phyloP scores from a whole-genome alignment of 345 rosid genomes.

The Rhodamnia rubescens region DNA sequence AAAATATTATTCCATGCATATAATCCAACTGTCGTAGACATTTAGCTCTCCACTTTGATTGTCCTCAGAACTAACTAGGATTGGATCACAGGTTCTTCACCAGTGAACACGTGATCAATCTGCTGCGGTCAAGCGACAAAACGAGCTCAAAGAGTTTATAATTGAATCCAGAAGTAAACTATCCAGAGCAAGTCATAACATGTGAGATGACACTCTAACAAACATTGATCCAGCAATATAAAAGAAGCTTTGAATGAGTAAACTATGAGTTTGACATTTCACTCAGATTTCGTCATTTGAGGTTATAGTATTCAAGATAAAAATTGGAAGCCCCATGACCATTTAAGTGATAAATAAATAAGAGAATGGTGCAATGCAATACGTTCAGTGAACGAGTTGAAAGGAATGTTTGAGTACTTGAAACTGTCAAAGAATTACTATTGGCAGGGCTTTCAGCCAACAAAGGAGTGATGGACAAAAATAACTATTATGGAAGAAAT shows the following conservation, averaged over 20 bases:
- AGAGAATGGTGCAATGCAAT: background rate
- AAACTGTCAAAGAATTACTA: background rate
- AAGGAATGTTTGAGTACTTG: background rate
- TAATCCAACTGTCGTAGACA: background rate
- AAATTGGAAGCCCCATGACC: background rate
- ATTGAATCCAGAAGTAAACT: background rate
- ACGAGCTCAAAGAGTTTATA: background rate
- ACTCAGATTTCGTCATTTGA: background rate
- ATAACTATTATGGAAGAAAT: background rate
- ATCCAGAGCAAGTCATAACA: background rate
- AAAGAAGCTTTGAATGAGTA: background rate
- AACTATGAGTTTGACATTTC: background rate
- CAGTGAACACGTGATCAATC: background rate
- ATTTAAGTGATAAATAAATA: background rate
- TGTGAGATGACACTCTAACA: background rate
- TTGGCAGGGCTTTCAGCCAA: background rate
- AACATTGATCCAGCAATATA: background rate
- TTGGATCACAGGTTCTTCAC: background rate
- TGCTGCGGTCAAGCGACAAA: background rate
- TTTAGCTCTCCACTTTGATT: background rate
- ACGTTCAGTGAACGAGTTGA: background rate
- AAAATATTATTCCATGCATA: background rate
- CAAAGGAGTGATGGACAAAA: background rate
- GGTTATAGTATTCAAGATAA: background rate
- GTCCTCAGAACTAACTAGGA: background rate